Conservation (phyloP, 164 flowering plant genomes). For the Nelumbo lutea region DNA sequence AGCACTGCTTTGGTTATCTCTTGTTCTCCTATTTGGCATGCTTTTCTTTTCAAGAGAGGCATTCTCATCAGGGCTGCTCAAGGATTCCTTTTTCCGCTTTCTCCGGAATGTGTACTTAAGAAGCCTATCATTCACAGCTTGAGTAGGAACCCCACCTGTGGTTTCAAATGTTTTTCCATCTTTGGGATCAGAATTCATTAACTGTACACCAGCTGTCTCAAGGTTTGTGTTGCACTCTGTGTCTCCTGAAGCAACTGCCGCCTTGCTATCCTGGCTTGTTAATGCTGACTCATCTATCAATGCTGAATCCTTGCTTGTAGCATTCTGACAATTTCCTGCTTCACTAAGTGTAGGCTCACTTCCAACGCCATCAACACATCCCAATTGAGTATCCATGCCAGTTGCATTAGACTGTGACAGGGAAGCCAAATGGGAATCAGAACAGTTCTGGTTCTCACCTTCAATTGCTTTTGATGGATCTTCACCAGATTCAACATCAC, state of each 20-base stretch:
- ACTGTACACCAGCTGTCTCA: constrained; percentile 16
- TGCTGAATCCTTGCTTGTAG: constrained; percentile 13
- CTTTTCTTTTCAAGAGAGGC: constrained; percentile 26
- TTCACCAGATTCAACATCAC: constrained; percentile 13
- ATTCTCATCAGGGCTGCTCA: constrained; percentile 19
- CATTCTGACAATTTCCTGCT: constrained; percentile 14
- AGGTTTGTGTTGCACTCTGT: constrained; percentile 21
- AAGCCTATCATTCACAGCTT: constrained; percentile 14
- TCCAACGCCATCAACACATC: constrained; percentile 11
- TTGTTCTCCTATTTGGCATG: constrained; percentile 21
- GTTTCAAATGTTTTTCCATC: constrained; percentile 20
- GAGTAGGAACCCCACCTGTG: constrained; percentile 11
- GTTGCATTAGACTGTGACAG: constrained; percentile 4
- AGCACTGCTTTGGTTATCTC: constrained; percentile 27
- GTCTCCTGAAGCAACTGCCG: constrained; percentile 20
- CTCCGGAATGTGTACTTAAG: constrained; percentile 39
- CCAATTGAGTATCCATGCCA: constrained; percentile 9
- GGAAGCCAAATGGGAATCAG: neutral
- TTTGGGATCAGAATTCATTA: constrained; percentile 14
- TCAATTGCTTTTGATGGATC: constrained; percentile 8
- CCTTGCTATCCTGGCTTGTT: constrained; percentile 28
- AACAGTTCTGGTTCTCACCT: constrained; percentile 11
- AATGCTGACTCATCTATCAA: constrained; percentile 20
- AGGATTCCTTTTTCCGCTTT: constrained; percentile 36
- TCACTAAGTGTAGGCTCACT: constrained; percentile 9